Conservation (phyloP, 345 rosid genomes). For the Boechera divaricarpa region DNA sequence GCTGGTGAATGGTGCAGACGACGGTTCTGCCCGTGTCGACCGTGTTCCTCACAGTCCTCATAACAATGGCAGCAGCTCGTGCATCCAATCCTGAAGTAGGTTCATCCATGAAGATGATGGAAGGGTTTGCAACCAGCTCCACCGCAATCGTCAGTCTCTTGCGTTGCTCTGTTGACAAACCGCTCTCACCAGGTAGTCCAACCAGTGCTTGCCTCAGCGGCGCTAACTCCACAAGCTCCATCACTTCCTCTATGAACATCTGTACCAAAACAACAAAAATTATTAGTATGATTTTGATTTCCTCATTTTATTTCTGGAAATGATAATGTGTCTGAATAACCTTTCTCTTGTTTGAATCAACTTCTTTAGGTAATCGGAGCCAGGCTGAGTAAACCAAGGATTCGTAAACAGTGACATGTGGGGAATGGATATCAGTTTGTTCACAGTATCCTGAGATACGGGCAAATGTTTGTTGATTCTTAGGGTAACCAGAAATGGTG, state of each 20-base stretch:
- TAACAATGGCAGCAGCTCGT: conserved; percentile 93
- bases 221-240: conserved; percentile 85
- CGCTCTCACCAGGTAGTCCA: conserved; percentile 87
- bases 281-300: conserved; percentile 23
- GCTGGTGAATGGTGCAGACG: conserved; percentile 95
- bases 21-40: conserved; percentile 94
- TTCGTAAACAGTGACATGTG: conserved; percentile 76
- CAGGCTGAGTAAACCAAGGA: conserved; percentile 80
- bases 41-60: conserved; percentile 92
- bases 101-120: conserved; percentile 93
- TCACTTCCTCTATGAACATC: conserved; percentile 89
- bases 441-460: conserved; percentile 83
- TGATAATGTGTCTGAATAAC: conserved; percentile 33
- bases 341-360: conserved; percentile 60
- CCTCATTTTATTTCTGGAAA: conserved; percentile 13
- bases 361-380: conserved; percentile 65
- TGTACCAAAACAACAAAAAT: conserved; percentile 38
- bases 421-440: conserved; percentile 82
- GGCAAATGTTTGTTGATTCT: conserved; percentile 84
- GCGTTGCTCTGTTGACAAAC: conserved; percentile 88
- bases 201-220: conserved; percentile 67
- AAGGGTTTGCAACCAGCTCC: conserved; percentile 94
- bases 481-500: conserved; percentile 72
- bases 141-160: conserved; percentile 92
- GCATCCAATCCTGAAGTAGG: conserved; percentile 98